phyloP scores from a whole-genome alignment of 2,329 filamentous ascomycete species.

The Thelonectria discophora region DNA sequence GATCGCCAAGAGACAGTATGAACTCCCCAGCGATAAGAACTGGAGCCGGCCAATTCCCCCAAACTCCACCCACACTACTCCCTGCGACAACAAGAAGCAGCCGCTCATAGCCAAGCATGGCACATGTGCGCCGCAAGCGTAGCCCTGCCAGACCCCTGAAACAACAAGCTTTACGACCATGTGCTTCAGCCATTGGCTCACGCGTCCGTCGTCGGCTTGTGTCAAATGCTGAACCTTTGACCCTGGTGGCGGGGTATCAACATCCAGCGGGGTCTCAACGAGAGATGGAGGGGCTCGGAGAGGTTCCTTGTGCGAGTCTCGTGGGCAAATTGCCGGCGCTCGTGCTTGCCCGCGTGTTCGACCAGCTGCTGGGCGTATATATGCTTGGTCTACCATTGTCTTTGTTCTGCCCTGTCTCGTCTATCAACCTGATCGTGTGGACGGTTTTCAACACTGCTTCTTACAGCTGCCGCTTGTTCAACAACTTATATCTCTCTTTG shows the following conservation, averaged over 20 bases:
- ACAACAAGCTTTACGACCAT: conserved; percentile 45
- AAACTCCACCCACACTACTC: conserved; percentile 38
- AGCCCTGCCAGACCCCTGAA: conserved; percentile 39
- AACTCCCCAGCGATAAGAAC: conserved; percentile 26
- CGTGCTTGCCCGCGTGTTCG: conserved; percentile 2
- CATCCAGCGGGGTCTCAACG: conserved; percentile 34
- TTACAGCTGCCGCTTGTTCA: conserved; percentile 34
- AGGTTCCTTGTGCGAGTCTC: conserved; percentile 24
- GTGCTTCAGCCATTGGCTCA: conserved; percentile 56
- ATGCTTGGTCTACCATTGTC: conserved; percentile 33
- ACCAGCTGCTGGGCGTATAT: conserved; percentile 31
- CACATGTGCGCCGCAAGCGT: conserved; percentile 38
- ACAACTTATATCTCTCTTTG: conserved; percentile 44
- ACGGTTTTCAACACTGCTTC: conserved; percentile 48
- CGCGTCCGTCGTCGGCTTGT: conserved; percentile 30
- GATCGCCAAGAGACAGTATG: conserved; percentile 10
- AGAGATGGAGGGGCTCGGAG: conserved; percentile 29
- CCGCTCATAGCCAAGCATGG: conserved; percentile 38
- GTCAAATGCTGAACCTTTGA: conserved; percentile 8
- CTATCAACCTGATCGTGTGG: conserved; percentile 41
- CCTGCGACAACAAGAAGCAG: conserved; percentile 20
- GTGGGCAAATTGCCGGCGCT: conserved; percentile 14
- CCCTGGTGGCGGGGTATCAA: conserved; percentile 39
- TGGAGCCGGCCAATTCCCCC: conserved; percentile 10
- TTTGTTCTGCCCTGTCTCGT: conserved; percentile 24